Evolutionary conservation across 148 eudicot species (phyloP).

Genomic region (Chenopodium album): DNA sequence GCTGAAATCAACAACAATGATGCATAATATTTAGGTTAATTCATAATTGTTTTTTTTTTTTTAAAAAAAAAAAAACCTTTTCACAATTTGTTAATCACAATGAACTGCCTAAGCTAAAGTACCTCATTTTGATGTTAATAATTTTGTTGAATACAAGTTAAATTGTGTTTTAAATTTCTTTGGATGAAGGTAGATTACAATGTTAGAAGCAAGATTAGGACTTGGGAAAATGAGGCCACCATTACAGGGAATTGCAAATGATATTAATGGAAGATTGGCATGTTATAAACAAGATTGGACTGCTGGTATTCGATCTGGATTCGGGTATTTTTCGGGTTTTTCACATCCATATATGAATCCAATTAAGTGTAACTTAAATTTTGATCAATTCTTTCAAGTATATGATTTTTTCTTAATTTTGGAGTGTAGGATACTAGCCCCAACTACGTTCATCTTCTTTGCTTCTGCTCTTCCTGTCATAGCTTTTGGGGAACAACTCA

Average conservation of each 20-base stretch:
- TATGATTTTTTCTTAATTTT: not conserved
- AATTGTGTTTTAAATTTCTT: not conserved
- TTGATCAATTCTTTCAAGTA: no score
- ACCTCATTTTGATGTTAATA: not conserved
- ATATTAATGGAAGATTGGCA: slow-evolving; percentile 50
- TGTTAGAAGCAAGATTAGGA: slow-evolving; percentile 20
- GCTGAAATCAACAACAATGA: no score
- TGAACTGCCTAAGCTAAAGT: not conserved
- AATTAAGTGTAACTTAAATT: not conserved
- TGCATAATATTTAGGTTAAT: no score
- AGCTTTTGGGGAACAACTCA: slow-evolving; percentile 65
- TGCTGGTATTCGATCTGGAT: slow-evolving; percentile 50
- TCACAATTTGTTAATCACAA: not conserved
- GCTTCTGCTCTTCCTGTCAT: slow-evolving; percentile 75
- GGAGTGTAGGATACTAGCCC: slow-evolving; percentile 53
- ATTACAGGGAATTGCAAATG: slow-evolving; percentile 46
- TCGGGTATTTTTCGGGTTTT: slow-evolving; percentile 35
- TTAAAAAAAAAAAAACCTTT: no score
- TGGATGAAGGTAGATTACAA: not conserved
- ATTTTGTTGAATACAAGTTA: not conserved
- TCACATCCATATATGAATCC: not conserved
- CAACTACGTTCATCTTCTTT: slow-evolving; percentile 60
- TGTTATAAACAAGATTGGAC: slow-evolving; percentile 74
- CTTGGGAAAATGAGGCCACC: slow-evolving; percentile 37
- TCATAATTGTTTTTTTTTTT: no score